Base-by-base conservation (phyloP, 805 yeast species). In the Brettanomyces nanus region DNA sequence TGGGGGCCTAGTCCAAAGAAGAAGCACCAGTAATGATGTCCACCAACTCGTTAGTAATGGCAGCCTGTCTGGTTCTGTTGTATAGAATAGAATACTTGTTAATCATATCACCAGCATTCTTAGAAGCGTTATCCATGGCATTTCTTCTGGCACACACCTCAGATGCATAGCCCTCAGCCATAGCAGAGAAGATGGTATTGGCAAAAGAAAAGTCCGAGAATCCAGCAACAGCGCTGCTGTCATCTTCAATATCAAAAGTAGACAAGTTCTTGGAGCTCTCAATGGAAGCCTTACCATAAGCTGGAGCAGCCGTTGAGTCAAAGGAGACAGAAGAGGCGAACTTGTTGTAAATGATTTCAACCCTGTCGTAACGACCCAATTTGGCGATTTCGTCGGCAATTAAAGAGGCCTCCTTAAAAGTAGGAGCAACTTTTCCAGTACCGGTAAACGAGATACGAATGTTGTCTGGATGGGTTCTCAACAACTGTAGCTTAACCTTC, bases 21-120 rank as follows among this genome's bases (percentile, higher is more conserved):
- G 97, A 86, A 59, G 98, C 98, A 87, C 98, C 98, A 58, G 98
- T 92, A 67, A 92, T 90, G 61, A 92, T 92, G 72, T 92, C 98
- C 61, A 92, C 98, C 80, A 92, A 75, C 76, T 92, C 98, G 79
- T 92, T 92, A 69, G 97, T 89, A 61, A 90, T 90, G 62, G 89
- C 96, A 53, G 97, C 96, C 77, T 92, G 98, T 76, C 97, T 86
- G 60, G 97, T 83, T 79, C 98, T 90, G 89, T 92, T 92, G 73
- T 92, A 92, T 69, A 92, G 80, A 66, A 92, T 92, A 53, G 97
- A 83, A 83, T 85, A 90, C 62, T 77, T 82, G 71, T 76, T 79
- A 63, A 92, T 92, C 97, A 92, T 92, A 58, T 92, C 98, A 71
- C 95, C 95, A 47, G 98, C 98, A 64, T 90, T 90, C 92, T 92